A percentile compares a stretch with the other conserved stretches of the same genome.
Conservation (phyloP, 345 rosid species). For the Iberis pinnata region DNA sequence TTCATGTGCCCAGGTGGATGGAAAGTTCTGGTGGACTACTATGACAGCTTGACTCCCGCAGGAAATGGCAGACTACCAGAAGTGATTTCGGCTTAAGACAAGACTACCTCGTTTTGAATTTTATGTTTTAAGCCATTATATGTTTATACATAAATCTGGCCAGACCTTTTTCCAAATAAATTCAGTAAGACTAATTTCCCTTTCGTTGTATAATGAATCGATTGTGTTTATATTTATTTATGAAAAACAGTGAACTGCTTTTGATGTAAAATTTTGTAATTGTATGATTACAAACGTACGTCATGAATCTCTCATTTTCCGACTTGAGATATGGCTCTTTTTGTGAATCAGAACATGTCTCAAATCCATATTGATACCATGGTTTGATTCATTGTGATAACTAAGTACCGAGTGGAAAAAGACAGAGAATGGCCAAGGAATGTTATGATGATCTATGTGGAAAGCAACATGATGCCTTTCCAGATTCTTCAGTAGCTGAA, state of each 20-base stretch:
- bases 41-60: slow-evolving; percentile 54
- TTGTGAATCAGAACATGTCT: slow-evolving; percentile 3
- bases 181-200: too few species aligned
- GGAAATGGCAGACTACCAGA: slow-evolving; percentile 46
- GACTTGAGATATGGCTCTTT: neutral
- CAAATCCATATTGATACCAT: neutral
- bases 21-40: slow-evolving; percentile 85
- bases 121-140: too few species aligned
- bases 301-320: too few species aligned
- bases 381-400: neutral
- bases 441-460: too few species aligned
- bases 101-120: slow-evolving; percentile 10
- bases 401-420: neutral
- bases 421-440: too few species aligned
- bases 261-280: too few species aligned
- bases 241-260: too few species aligned
- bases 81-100: slow-evolving; percentile 52
- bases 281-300: too few species aligned
- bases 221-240: slow-evolving; percentile 12
- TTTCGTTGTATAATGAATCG: slow-evolving; percentile 2
- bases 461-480: too few species aligned
- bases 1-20: slow-evolving; percentile 98
- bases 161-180: slow-evolving; percentile 18
- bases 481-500: too few species aligned
- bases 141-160: too few species aligned